Base-by-base conservation (phyloP, 495 filamentous ascomycete genomes). In the Daldinia concentrica region DNA sequence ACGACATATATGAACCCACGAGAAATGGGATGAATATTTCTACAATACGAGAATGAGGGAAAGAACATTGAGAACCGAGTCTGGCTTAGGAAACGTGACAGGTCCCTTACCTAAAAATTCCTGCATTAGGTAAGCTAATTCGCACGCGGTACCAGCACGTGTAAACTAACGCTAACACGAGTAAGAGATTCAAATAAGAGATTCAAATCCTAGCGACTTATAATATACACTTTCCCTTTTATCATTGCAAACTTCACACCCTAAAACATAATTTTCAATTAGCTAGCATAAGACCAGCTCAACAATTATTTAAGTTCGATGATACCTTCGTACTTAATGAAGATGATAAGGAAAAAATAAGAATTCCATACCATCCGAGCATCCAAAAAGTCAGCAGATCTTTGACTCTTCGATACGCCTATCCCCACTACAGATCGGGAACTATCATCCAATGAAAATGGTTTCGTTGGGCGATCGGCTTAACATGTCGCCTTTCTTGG, bases 401-500 rank as follows among this genome's bases (percentile, higher is more conserved):
- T 61, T 14, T 24, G 9, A 48, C 48, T 45, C 48, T 48, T 63
- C 43, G 24, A 41, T 58, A 56, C 56, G 30, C 9, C n/a, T 26
- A 58, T 43, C 61, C 51, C 70, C 63, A 66, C 62, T 58, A 45
- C 29, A 58, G 37, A 58, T 58, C 58, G 56, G 8, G 36, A 48
- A 45, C n/a, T 19, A n/a, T 12, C 57, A 58, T 62, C 70, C 65
- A 68, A 73, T 68, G 9, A 51, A 64, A 52, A 62, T 26, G 11
- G n/a, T 14, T 24, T 41, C 27, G 36, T 41, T 41, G 50, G 34
- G 27, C 5, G 68, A 71, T 71, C 68, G 62, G 37, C 68, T 59
- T 50, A 32, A 56, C 51, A 52, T 45, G 68, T 39, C 30, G 51
- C 43, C 58, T 62, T 62, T n/a, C 68, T 56, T 50, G 62, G 63